Evolutionary conservation across 1,284 basidiomycete genomes (phyloP), one percentile per base, ranked within the genome.

Genomic region (Malassezia sympodialis): DNA sequence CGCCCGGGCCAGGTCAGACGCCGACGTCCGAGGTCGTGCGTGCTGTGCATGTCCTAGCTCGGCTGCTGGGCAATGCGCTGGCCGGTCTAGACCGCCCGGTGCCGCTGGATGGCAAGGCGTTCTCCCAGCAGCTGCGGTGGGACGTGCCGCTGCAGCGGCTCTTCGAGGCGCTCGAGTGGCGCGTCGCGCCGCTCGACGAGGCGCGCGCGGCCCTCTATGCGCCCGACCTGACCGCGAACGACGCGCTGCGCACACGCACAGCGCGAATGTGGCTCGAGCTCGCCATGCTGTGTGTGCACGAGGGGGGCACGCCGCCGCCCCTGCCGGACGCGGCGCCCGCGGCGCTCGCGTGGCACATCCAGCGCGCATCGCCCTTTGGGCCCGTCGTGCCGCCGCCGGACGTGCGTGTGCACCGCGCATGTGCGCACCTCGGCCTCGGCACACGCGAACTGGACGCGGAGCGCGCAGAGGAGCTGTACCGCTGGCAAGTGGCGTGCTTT

Each of bases 61-160:
- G 49, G 31, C 27, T 57, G n/a, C 39, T 57, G 7, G 55, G 49
- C 21, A 49, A 57, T 26, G 55, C 55, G 12, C 37, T 57, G 11
- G 21, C 31, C 0, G 55, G 55, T 8, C 8, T 15, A 5, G 34
- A 31, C 15, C 34, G 50, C 21, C 49, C 55, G 10, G 55, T 57
- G 37, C 49, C 55, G 19, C 28, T 57, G 26, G 43, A 35, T 14
- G 40, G 49, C 35, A 57, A 57, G 46, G 24, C 39, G 1, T 52
- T 57, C 7, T 37, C 50, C 15, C 49, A 52, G 45, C 44, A 31
- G 19, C 35, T 57, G 37, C 37, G 55, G 11, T 57, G 55, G 55
- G 55, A 57, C n/a, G n/a, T 21, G 17, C 32, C 49, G 15, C 40
- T 32, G 14, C 32, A 48, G 27, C 27, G 27, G 4, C 19, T 57